Percentiles rank a stretch among this genome's conserved stretches.
Conservation (phyloP, 352 stramenopile genomes). For the Chrysophaeum taylorii region DNA sequence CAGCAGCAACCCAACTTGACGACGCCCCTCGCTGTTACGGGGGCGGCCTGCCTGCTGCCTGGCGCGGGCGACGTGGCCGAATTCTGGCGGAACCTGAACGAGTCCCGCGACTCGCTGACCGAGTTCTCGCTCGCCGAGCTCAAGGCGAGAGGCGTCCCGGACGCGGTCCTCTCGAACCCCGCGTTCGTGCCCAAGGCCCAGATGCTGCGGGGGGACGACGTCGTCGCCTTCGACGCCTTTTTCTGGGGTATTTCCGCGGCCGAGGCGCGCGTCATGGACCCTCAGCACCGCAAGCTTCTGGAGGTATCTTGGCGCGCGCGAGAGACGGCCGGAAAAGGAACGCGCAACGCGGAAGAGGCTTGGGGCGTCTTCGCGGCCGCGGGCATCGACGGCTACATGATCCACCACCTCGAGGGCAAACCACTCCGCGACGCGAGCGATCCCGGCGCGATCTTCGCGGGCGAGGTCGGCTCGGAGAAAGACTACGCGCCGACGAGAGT, state of each 20-base stretch:
- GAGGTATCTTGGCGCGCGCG: constrained; percentile 18
- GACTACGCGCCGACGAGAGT: constrained; percentile 12
- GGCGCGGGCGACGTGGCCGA: neutral
- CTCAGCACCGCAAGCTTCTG: constrained; percentile 22
- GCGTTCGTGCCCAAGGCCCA: neutral
- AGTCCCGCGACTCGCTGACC: neutral
- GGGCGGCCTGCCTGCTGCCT: neutral
- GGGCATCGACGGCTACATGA: constrained; percentile 8
- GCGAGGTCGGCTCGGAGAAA: neutral
- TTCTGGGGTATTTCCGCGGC: constrained; percentile 17
- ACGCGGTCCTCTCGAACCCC: neutral
- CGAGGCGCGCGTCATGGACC: constrained; percentile 23
- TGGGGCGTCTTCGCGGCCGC: neutral
- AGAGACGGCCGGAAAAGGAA: neutral
- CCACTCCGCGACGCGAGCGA: neutral
- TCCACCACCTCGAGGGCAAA: constrained; percentile 5
- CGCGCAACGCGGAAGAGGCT: neutral
- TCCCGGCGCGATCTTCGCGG: neutral
- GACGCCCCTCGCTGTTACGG: constrained; percentile 14
- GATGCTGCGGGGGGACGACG: neutral
- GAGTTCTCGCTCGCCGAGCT: neutral
- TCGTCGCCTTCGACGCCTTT: constrained; percentile 18
- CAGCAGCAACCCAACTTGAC: too few species aligned
- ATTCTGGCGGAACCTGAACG: neutral
- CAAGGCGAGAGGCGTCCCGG: neutral